Conservation (phyloP, 345 rosid species). For the Euphorbia pulcherrima region DNA sequence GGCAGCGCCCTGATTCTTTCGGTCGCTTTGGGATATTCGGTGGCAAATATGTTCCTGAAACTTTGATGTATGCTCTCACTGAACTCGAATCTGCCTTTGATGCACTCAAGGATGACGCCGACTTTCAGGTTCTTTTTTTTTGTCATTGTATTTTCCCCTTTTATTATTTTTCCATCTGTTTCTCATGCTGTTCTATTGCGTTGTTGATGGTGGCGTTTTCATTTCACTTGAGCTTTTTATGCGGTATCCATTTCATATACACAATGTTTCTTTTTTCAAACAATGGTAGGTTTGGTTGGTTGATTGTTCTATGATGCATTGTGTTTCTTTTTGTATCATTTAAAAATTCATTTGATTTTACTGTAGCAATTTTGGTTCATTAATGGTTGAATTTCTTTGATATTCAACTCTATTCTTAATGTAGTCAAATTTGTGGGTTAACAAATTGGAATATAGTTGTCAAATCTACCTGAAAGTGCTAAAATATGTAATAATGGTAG, state of each 20-base stretch:
- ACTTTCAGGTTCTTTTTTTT: constrained; percentile 56
- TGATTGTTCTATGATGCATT: neutral
- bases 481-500: neutral
- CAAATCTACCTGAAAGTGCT: neutral
- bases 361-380: neutral
- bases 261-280: neutral
- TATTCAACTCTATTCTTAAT: neutral
- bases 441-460: neutral
- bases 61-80: constrained; percentile 78
- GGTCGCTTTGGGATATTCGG: constrained; percentile 91
- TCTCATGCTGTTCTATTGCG: neutral
- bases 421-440: neutral
- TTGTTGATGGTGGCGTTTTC: neutral
- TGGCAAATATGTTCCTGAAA: constrained; percentile 91
- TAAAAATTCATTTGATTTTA: neutral
- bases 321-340: neutral
- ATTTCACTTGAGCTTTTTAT: neutral
- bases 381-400: neutral
- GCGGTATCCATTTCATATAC: neutral
- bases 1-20: constrained; percentile 73
- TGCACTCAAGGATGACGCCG: constrained; percentile 52
- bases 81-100: constrained; percentile 76
- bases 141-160: neutral
- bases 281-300: no score
- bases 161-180: neutral